These are phyloP conservation scores for Chrysophaeum taylorii DNA, from an alignment of 352 stramenopile genomes.

Conservation along the genomic window DNA sequence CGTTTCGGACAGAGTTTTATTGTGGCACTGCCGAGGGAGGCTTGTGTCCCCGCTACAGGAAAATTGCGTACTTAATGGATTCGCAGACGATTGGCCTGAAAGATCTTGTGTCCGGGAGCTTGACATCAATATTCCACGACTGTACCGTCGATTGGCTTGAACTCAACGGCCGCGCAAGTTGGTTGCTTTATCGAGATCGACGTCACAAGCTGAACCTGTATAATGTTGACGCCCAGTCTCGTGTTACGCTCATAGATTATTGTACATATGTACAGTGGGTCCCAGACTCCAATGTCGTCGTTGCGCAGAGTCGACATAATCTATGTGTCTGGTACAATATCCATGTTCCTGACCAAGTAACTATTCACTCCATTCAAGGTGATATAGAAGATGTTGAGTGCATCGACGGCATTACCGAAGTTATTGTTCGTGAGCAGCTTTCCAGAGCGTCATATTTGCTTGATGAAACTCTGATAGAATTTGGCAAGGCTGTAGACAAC, in stretches of 20 bases:
- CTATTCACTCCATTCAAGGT: conserved; percentile 83
- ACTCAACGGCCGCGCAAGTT: conserved; percentile 71
- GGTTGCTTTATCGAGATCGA: conserved; percentile 84
- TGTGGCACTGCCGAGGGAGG: too few relatives aligned
- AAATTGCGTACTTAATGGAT: conserved; percentile 82
- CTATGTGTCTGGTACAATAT: conserved; percentile 93
- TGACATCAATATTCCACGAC: conserved; percentile 77
- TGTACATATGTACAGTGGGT: conserved; percentile 93
- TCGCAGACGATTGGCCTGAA: conserved; percentile 70
- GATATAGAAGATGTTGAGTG: conserved; percentile 87
- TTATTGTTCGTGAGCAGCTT: conserved; percentile 86
- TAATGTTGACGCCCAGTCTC: conserved; percentile 68
- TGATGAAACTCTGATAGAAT: conserved; percentile 82
- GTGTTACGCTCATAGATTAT: conserved; percentile 76
- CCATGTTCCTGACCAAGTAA: conserved; percentile 75
- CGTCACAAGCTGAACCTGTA: conserved; percentile 75
- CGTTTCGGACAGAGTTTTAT: conserved; percentile 75
- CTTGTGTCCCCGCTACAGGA: too few relatives aligned
- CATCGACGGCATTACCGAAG: conserved; percentile 75
- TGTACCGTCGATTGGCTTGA: conserved; percentile 83
- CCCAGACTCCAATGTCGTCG: conserved; percentile 82
- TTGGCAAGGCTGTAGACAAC: conserved; percentile 82
- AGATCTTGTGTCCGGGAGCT: conserved; percentile 57
- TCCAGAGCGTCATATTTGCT: conserved; percentile 79
- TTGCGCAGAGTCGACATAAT: conserved; percentile 76